Evolutionary conservation across 169 alveolate genomes (phyloP), one percentile per base, ranked within the genome.

Genomic region (Plasmodium malariae): DNA sequence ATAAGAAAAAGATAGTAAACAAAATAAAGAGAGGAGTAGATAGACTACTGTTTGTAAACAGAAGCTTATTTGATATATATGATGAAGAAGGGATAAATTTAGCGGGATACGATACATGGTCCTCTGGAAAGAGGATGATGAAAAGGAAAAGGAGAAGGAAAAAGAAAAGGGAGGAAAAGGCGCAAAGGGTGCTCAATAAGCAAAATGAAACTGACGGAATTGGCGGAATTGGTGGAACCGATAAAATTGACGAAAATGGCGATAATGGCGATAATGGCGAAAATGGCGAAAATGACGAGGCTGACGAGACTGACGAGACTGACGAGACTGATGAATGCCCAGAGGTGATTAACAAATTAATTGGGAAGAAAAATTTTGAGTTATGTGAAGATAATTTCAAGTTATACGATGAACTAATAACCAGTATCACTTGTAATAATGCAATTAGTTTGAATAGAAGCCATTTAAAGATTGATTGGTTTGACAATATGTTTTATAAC

Each of bases 11-110:
- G 24, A 7, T 59, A 24, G 24, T 40, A n/a, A 36, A 48, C 5
- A 45, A 3, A 34, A 34, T 78, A 45, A 19, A 55, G 26, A 65
- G 24, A 6, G 71, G 86, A 0, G 72, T 83, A 19, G 72, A 83
- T 43, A 83, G 43, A 11, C 30, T 83, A 26, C 30, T 83, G 11
- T 83, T 68, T 57, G 65, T 43, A 4, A 83, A 83, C 12, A 67
- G 91, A 43, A 43, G 12, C 11, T 28, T 78, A 21, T 37, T 74
- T 21, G 67, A 62, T 4, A 40, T 34, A 19, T 4, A 17, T 17
- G 74, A 21, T n/a, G 21, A 17, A 34, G 74, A 65, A 5, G 17
- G 36, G 6, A 32, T 1, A 0, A 24, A 36, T 30, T 30, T 17
- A 65, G 24, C 1, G 7, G 74, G 28, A 65, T n/a, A 1, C 14